Evolutionary conservation across 768 basidiomycete species (phyloP).

Genomic region (Favolaschia claudopus): DNA sequence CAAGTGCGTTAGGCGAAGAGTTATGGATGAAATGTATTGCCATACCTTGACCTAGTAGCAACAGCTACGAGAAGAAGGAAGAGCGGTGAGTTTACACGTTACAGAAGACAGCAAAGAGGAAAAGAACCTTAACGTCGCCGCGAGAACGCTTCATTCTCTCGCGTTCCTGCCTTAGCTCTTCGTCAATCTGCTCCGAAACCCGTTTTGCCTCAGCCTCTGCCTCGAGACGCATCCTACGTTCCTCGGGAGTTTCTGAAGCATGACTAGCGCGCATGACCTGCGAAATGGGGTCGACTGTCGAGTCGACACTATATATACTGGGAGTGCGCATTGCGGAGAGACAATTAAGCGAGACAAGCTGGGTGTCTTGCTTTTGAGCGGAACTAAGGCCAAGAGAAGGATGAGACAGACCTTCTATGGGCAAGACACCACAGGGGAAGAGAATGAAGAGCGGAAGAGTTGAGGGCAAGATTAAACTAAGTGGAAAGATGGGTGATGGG

Average conservation of each 20-base stretch:
- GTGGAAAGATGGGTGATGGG: no score
- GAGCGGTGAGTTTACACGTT: slow-evolving; percentile 46
- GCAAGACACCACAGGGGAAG: slow-evolving; percentile 44
- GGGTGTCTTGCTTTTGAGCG: no score
- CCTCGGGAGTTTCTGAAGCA: slow-evolving; percentile 71
- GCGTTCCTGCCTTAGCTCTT: slow-evolving; percentile 74
- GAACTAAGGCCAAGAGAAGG: no score
- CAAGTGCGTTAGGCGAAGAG: not conserved
- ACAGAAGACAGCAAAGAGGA: slow-evolving; percentile 4
- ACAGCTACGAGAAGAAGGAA: slow-evolving; percentile 54
- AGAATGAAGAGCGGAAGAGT: no score
- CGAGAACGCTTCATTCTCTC: slow-evolving; percentile 69
- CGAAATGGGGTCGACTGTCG: slow-evolving; percentile 66
- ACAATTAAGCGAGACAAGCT: no score
- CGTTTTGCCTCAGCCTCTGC: slow-evolving; percentile 78
- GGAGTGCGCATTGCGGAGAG: slow-evolving; percentile 68
- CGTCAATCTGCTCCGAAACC: slow-evolving; percentile 83
- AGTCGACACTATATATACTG: slow-evolving; percentile 73
- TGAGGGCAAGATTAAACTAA: no score
- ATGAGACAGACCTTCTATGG: no score
- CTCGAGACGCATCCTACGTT: slow-evolving; percentile 67
- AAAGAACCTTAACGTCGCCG: slow-evolving; percentile 75
- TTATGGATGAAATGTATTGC: not conserved
- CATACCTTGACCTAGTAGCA: slow-evolving; percentile 70
- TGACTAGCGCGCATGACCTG: slow-evolving; percentile 63